phyloP scores from a whole-genome alignment of 345 rosid genomes.

The Dovyalis caffra region DNA sequence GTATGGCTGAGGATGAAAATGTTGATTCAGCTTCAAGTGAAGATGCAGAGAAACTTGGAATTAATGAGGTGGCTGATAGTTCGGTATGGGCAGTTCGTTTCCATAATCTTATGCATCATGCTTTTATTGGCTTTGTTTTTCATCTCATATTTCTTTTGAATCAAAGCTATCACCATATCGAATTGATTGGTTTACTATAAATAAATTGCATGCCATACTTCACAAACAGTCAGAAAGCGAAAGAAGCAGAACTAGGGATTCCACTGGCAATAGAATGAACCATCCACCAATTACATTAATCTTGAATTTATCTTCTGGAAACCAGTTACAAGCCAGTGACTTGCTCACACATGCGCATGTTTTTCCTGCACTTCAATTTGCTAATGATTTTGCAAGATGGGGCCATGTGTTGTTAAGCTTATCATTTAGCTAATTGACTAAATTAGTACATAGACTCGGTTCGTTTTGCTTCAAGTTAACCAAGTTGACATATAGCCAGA shows the following conservation, averaged over 20 bases:
- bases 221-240: background rate
- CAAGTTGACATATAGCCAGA: background rate
- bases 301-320: background rate
- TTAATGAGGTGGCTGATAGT: slow-evolving; percentile 50
- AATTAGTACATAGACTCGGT: background rate
- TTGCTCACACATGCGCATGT: slow-evolving; percentile 1
- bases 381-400: background rate
- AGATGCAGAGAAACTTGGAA: slow-evolving; percentile 48
- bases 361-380: background rate
- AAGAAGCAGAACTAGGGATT: background rate
- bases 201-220: background rate
- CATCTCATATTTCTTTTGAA: background rate
- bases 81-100: slow-evolving; percentile 51
- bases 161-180: background rate
- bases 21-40: slow-evolving; percentile 84
- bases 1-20: slow-evolving; percentile 58
- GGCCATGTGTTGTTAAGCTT: background rate
- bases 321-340: background rate
- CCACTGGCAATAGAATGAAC: background rate
- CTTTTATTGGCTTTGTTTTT: background rate
- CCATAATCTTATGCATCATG: no score
- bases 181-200: background rate
- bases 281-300: background rate
- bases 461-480: background rate
- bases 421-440: background rate